Conservation (phyloP, 306 rosid species). For the Hippophae gyantsensis region DNA sequence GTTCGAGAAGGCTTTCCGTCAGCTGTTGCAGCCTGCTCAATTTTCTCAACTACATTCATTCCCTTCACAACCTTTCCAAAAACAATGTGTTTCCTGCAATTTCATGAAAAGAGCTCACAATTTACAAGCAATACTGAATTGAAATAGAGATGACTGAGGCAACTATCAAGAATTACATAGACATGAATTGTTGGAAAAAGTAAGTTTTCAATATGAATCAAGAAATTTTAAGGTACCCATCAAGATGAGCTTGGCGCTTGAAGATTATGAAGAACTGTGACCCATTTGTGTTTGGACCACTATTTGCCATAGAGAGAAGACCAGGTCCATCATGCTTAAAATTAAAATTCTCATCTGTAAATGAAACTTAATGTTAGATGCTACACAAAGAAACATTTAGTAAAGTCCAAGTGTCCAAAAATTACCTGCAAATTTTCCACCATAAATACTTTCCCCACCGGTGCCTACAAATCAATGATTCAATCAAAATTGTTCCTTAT, state of each 20-base stretch:
- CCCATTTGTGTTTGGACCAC: conserved; percentile 93
- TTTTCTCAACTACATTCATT: conserved; percentile 61
- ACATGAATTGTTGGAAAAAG: neutral
- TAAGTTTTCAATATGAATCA: neutral
- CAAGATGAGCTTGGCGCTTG: conserved; percentile 81
- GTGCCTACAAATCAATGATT: conserved; percentile 57
- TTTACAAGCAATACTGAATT: too few relatives aligned
- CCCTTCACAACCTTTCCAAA: conserved; percentile 85
- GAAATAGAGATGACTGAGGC: too few relatives aligned
- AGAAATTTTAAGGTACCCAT: conserved; percentile 50
- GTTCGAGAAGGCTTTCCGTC: conserved; percentile 66
- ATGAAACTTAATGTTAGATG: conserved; percentile 10
- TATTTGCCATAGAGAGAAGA: conserved; percentile 90
- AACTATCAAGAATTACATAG: too few relatives aligned
- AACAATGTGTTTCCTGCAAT: conserved; percentile 84
- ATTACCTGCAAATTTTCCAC: conserved; percentile 90
- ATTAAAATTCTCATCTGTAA: conserved; percentile 82
- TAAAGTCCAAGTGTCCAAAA: conserved; percentile 11
- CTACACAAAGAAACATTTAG: neutral
- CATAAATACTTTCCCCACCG: conserved; percentile 96
- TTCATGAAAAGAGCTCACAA: neutral
- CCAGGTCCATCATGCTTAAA: conserved; percentile 81
- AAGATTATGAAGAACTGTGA: conserved; percentile 89
- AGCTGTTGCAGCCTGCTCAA: conserved; percentile 63
- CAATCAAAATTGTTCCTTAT: conserved; percentile 28